Evolutionary conservation across 441 rosid species (phyloP).

Genomic region (Erysimum cheiri): DNA sequence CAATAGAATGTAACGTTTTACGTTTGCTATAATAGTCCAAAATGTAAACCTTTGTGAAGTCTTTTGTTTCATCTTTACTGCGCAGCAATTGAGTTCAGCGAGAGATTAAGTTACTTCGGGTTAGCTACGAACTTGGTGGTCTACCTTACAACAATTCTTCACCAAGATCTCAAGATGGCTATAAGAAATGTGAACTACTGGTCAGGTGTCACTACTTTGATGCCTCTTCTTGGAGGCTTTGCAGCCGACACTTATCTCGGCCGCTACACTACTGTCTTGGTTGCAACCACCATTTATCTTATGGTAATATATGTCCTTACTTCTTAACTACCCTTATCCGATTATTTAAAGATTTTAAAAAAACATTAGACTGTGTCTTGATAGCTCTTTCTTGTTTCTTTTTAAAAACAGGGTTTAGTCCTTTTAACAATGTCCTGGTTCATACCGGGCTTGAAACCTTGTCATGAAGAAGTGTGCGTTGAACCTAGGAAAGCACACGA

Average conservation of each 20-base stretch:
- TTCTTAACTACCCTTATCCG: neutral
- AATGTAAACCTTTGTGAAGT: neutral
- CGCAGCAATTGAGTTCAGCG: constrained; percentile 90
- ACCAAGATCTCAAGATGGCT: constrained; percentile 85
- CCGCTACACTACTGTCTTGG: constrained; percentile 66
- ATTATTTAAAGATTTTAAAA: neutral
- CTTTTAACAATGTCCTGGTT: constrained; percentile 77
- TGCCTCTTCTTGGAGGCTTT: constrained; percentile 94
- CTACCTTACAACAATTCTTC: constrained; percentile 78
- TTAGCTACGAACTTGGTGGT: constrained; percentile 79
- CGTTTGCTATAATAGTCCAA: constrained; percentile 19
- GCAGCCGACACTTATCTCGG: constrained; percentile 88
- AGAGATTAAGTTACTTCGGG: constrained; percentile 90
- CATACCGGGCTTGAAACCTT: constrained; percentile 69
- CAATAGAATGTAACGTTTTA: neutral
- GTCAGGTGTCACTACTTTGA: constrained; percentile 85
- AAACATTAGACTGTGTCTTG: constrained; percentile 2
- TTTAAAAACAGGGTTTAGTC: constrained; percentile 63
- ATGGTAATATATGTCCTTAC: constrained; percentile 49
- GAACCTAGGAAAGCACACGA: constrained; percentile 68
- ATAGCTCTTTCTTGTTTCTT: constrained; percentile 13
- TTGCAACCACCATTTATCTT: constrained; percentile 63
- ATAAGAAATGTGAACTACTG: constrained; percentile 83
- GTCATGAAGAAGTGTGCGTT: constrained; percentile 52
- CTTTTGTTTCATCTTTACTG: constrained; percentile 18